Base-by-base conservation (phyloP, 768 basidiomycete species). In the Leccinum barrowsii region DNA sequence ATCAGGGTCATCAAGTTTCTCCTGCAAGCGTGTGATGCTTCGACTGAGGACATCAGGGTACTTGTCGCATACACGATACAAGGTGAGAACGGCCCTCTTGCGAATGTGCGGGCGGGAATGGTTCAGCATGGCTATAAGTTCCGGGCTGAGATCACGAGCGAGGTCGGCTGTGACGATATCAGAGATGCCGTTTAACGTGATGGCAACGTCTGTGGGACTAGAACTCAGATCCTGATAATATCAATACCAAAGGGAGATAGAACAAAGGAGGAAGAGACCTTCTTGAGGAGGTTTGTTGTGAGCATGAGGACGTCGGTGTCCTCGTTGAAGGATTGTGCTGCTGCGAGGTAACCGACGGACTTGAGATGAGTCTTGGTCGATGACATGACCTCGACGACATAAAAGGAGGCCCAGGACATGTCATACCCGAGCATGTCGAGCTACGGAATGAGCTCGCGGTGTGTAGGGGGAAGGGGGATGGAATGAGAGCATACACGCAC, bases 301-400 rank as follows among this genome's bases (percentile, higher is more conserved):
- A 98, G 82, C 83, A 99, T 97, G 21, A 98, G 85, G 22, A 98
- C 96, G 65, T 98, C 97, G 1, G 97, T 98, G 58, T 96, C 92
- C 64, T 92, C 85, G 47, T 87, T 82, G 72, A 98, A 99, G 1
- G 94, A 95, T 75, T 94, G 86, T 44, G 84, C 74, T 4, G 97
- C 94, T 2, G 91, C 97, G 22, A 99, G 87, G 74, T 99, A 98
- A 12, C 97, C 97, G 51, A 98, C 88, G 26, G 85, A 86, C 79
- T 99, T 99, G 63, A 30, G 80, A 74, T 98, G 95, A 63, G 88
- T 84, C 70, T 87, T 87, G 4, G 89, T 78, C 4, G 94, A 94
- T 37, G 94, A 94, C 97, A 99, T 99, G 72, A 96, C 94, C 70
- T 99, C 97, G 6, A 98, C 88, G 54, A 99, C 90, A 72, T 96